Evolutionary conservation across 495 filamentous ascomycete species (phyloP).

Genomic region (Talaromyces proteolyticus): DNA sequence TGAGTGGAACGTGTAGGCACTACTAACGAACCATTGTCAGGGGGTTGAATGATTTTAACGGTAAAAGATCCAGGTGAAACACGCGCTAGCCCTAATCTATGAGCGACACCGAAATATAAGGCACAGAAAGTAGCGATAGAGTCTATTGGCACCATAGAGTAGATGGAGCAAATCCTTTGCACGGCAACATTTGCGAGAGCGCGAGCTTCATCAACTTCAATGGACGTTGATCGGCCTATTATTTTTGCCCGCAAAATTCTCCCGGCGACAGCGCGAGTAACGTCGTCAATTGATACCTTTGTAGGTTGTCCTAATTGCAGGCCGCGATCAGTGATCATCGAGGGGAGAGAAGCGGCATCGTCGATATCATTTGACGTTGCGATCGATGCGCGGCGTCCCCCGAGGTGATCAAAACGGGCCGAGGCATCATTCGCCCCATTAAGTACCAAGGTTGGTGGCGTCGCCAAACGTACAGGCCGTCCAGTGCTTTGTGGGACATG

Average conservation of each 20-base stretch:
- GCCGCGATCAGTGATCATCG: conserved; percentile 4
- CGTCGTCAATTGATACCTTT: conserved; percentile 25
- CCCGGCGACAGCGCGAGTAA: conserved; percentile 25
- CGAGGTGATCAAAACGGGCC: conserved; percentile 11
- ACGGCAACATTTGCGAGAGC: conserved; percentile 27
- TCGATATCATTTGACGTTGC: conserved; percentile 16
- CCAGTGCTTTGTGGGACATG: conserved; percentile 76
- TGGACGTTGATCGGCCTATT: conserved; percentile 18
- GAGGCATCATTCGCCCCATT: conserved; percentile 53
- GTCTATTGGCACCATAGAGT: conserved; percentile 20
- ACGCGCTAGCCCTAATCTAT: conserved; percentile 26
- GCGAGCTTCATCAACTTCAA: conserved; percentile 26
- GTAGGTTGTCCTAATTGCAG: conserved; percentile 1
- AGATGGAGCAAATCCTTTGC: conserved; percentile 20
- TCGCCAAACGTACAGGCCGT: conserved; percentile 71
- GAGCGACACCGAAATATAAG: conserved; percentile 33
- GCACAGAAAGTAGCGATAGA: conserved; percentile 19
- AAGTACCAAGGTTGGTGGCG: conserved; percentile 63
- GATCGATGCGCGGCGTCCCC: conserved; percentile 20
- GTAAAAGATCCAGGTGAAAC: conserved; percentile 15
- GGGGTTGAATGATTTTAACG: conserved; percentile 19
- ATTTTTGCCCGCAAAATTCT: conserved; percentile 27
- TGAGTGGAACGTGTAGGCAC: too few relatives aligned
- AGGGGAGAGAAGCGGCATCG: conserved; percentile 8
- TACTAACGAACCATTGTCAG: too few relatives aligned